These are phyloP conservation scores for Basidiobolus meristosporus DNA, from an alignment of 371 early-diverging fungal genomes.

Conservation along the genomic window DNA sequence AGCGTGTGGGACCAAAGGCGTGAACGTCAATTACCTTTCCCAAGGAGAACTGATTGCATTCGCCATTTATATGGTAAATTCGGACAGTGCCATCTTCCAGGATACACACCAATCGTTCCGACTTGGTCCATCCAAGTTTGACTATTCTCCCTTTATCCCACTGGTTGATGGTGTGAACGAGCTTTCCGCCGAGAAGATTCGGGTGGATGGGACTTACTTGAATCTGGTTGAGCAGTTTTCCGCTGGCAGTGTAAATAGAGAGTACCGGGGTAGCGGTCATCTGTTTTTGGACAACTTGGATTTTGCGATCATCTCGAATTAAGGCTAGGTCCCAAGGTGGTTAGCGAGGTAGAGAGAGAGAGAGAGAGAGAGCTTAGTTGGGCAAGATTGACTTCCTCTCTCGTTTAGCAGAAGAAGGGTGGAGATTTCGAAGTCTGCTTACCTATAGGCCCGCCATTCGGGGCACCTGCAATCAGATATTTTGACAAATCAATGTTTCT, in stretches of 20 bases:
- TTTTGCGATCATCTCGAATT: conserved; percentile 68
- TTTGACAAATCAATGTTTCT: conserved; percentile 63
- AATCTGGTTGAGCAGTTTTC: conserved; percentile 64
- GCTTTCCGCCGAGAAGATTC: not conserved
- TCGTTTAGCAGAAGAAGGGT: too few relatives aligned
- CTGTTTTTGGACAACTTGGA: conserved; percentile 48
- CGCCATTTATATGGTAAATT: conserved; percentile 62
- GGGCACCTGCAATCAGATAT: conserved; percentile 62
- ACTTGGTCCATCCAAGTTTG: conserved; percentile 75
- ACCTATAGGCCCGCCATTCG: conserved; percentile 88
- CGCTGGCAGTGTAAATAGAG: conserved; percentile 67
- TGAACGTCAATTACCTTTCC: conserved; percentile 37
- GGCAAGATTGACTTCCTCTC: too few relatives aligned
- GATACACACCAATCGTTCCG: conserved; percentile 72
- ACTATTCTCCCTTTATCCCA: conserved; percentile 84
- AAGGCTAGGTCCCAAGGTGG: conserved; percentile 28
- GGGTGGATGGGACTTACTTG: conserved; percentile 21
- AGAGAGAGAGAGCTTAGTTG: too few relatives aligned
- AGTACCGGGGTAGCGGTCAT: conserved; percentile 59
- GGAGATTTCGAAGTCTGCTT: conserved; percentile 5
- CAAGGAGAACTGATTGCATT: conserved; percentile 58
- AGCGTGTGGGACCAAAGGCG: not conserved
- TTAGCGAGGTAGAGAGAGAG: not conserved
- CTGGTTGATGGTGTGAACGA: conserved; percentile 11
- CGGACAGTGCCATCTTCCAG: conserved; percentile 77